Conservation (phyloP, 23 red algal species). For the Pyropia yezoensis region DNA sequence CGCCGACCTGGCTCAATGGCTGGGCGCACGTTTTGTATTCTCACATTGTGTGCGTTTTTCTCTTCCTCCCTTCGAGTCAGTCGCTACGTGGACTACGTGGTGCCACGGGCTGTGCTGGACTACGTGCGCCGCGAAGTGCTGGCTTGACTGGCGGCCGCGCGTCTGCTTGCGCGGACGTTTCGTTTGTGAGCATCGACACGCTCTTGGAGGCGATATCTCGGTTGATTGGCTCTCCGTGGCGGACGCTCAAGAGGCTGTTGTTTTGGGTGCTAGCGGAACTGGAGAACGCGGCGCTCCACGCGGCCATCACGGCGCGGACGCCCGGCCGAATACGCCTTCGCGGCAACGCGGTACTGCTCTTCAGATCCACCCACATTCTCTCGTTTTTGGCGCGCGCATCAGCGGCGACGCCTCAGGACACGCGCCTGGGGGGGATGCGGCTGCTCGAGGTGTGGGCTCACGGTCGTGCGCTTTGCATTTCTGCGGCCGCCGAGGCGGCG, state of each 20-base stretch:
- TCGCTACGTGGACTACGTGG: slow-evolving; percentile 62
- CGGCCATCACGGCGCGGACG: too few species aligned
- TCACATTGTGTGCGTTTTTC: slow-evolving; percentile 37
- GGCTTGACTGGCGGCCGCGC: too few species aligned
- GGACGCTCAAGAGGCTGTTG: slow-evolving; percentile 37
- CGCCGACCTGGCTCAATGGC: too few species aligned
- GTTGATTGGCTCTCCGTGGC: slow-evolving; percentile 56
- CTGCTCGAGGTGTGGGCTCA: slow-evolving; percentile 42
- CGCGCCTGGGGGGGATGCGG: slow-evolving; percentile 49
- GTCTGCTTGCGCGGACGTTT: slow-evolving; percentile 21
- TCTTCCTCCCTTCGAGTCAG: slow-evolving; percentile 26
- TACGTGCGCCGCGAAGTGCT: too few species aligned
- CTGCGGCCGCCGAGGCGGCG: too few species aligned
- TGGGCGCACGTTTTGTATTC: too few species aligned
- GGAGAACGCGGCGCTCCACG: slow-evolving; percentile 42
- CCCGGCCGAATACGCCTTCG: too few species aligned
- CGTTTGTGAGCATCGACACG: slow-evolving; percentile 43
- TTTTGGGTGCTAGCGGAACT: slow-evolving; percentile 48
- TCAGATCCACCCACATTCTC: slow-evolving; percentile 29
- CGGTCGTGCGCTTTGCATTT: slow-evolving; percentile 36
- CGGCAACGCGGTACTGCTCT: slow-evolving; percentile 26
- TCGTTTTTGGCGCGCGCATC: slow-evolving; percentile 17
- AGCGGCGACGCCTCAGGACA: slow-evolving; percentile 30
- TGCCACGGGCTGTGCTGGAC: too few species aligned
- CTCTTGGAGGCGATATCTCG: slow-evolving; percentile 54